phyloP scores from a whole-genome alignment of 2,329 filamentous ascomycete species.

The Aspergillus calidoustus region DNA sequence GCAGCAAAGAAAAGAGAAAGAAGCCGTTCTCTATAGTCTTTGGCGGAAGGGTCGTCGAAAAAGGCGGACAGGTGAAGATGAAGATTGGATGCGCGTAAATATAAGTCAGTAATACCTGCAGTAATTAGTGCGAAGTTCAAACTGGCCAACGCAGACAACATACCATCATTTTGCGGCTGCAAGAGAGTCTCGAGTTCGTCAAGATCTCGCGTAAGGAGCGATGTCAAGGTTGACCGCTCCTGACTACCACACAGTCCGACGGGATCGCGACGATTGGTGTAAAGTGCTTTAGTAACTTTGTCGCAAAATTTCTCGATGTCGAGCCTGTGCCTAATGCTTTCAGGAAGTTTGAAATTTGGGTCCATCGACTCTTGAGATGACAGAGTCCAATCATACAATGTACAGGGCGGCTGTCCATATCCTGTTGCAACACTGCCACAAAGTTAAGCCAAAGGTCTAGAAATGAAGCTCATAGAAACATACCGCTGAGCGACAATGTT shows the following conservation, averaged over 20 bases:
- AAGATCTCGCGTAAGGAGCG: conserved; percentile 52
- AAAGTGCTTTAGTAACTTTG: conserved; percentile 60
- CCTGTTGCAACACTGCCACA: conserved; percentile 63
- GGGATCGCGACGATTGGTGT: conserved; percentile 60
- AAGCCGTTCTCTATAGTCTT: conserved; percentile 52
- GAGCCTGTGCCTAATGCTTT: conserved; percentile 56
- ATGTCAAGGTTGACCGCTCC: conserved; percentile 51
- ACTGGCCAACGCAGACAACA: conserved; percentile 13
- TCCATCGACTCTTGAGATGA: conserved; percentile 49
- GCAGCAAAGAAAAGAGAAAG: conserved; percentile 52
- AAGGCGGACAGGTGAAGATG: conserved; percentile 56
- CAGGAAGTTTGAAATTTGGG: conserved; percentile 55
- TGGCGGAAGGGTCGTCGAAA: conserved; percentile 53
- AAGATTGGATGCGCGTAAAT: conserved; percentile 52
- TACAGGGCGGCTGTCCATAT: conserved; percentile 69
- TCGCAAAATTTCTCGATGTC: conserved; percentile 64
- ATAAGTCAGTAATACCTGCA: conserved; percentile 51
- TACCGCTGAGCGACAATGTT: conserved; percentile 71
- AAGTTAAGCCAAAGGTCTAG: conserved; percentile 3
- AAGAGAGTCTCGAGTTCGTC: conserved; percentile 59
- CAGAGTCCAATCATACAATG: conserved; percentile 63
- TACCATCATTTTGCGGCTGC: conserved; percentile 46
- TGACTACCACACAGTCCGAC: conserved; percentile 54
- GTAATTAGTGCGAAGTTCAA: conserved; percentile 4
- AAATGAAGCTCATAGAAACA: conserved; percentile 20